phyloP scores from a whole-genome alignment of 2,329 filamentous ascomycete species.

The Harringtonia aguacate region DNA sequence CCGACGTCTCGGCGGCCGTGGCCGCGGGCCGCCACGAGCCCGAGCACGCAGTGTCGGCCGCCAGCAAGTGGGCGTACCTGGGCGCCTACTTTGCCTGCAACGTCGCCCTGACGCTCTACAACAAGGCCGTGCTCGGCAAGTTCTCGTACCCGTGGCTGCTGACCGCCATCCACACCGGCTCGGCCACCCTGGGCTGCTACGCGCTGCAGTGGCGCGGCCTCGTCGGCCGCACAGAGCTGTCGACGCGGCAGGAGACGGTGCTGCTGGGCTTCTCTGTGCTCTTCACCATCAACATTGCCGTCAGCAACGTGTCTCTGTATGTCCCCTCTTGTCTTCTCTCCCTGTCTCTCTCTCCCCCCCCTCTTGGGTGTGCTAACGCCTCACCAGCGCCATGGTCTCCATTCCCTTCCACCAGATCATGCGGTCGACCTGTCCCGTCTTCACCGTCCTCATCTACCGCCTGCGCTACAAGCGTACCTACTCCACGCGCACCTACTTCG shows the following conservation, averaged over 20 bases:
- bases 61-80: slow-evolving; percentile 15
- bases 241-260: slow-evolving; percentile 7
- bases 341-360: background rate
- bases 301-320: slow-evolving; percentile 13
- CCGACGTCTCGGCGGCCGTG: background rate
- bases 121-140: slow-evolving; percentile 13
- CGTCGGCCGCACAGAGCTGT: slow-evolving; percentile 7
- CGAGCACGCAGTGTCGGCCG: slow-evolving; percentile 16
- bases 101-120: slow-evolving; percentile 14
- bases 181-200: slow-evolving; percentile 13
- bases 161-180: slow-evolving; percentile 14
- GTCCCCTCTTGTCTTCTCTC: background rate
- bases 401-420: slow-evolving; percentile 58
- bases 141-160: slow-evolving; percentile 14
- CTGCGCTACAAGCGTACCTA: slow-evolving; percentile 44
- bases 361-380: background rate
- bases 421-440: slow-evolving; percentile 49
- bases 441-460: slow-evolving; percentile 51
- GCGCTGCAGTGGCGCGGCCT: slow-evolving; percentile 9
- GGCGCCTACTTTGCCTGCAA: slow-evolving; percentile 16
- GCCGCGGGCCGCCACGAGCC: slow-evolving; percentile 12
- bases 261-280: slow-evolving; percentile 12
- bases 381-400: slow-evolving; percentile 25
- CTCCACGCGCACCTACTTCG: slow-evolving; percentile 44
- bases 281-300: slow-evolving; percentile 15